Evolutionary conservation across 305 asterid genomes (phyloP).

Genomic region (Fraxinus albicans): DNA sequence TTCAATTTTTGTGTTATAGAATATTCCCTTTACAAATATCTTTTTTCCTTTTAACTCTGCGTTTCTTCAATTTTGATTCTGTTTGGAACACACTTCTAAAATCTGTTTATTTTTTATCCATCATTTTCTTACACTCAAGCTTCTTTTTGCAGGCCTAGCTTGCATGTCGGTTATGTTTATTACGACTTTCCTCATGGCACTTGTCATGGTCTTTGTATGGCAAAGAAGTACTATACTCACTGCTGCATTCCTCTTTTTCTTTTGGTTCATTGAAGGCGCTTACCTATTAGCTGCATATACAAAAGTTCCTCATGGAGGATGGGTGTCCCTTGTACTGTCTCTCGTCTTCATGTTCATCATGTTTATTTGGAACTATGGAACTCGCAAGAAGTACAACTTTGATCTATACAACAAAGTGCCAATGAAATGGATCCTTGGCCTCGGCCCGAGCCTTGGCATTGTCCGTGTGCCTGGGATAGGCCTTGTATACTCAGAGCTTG

Average conservation of each 20-base stretch:
- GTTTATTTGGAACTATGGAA: constrained; percentile 88
- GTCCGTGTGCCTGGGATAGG: constrained; percentile 98
- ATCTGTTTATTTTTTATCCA: background rate
- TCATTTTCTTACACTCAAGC: background rate
- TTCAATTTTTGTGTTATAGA: background rate
- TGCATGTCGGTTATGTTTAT: background rate
- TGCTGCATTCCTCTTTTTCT: constrained; percentile 64
- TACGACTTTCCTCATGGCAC: background rate
- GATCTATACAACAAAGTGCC: constrained; percentile 94
- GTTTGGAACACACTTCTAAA: background rate
- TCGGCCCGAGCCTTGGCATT: constrained; percentile 91
- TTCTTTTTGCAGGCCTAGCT: background rate
- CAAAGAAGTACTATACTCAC: background rate
- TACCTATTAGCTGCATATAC: constrained; percentile 64
- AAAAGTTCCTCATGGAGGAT: constrained; percentile 92
- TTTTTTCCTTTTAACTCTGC: background rate
- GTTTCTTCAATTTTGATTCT: background rate
- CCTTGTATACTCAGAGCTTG: constrained; percentile 86
- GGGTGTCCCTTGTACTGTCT: constrained; percentile 82
- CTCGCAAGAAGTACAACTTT: constrained; percentile 83
- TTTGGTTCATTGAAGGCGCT: constrained; percentile 63
- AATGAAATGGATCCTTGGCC: constrained; percentile 82
- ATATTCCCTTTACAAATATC: too few species aligned
- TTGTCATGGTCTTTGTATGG: background rate
- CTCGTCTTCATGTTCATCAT: constrained; percentile 68